Conservation (phyloP, 441 rosid species). For the Populus hybrid region DNA sequence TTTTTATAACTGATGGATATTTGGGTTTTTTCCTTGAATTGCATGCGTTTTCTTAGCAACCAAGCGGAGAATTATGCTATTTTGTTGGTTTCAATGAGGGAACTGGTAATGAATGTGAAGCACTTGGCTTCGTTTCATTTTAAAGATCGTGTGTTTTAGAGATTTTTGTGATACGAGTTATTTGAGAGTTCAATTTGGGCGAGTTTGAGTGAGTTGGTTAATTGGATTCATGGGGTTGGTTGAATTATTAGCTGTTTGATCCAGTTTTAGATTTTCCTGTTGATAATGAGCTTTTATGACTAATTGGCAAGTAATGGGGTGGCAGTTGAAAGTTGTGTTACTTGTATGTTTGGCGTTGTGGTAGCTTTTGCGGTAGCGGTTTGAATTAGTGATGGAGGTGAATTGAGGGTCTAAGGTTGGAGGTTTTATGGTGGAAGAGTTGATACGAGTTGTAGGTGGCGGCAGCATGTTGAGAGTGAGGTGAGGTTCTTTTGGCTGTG, state of each 20-base stretch:
- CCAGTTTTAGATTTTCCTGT: neutral
- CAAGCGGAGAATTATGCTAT: slow-evolving; percentile 4
- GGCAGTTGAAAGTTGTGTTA: neutral
- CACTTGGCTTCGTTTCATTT: neutral
- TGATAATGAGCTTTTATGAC: neutral
- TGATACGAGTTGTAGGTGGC: too few species aligned
- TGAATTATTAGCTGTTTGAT: neutral
- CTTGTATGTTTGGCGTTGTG: too few species aligned
- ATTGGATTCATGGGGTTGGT: neutral
- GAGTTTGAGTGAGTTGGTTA: neutral
- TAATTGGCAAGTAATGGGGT: neutral
- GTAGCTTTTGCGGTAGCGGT: too few species aligned
- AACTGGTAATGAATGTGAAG: slow-evolving; percentile 4
- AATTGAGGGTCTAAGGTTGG: too few species aligned
- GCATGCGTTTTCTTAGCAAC: neutral
- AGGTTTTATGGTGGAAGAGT: too few species aligned
- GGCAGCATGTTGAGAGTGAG: too few species aligned
- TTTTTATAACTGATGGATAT: neutral
- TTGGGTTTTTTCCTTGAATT: neutral
- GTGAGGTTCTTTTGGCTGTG: neutral
- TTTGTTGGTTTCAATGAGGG: neutral
- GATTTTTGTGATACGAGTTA: neutral
- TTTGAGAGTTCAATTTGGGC: neutral
- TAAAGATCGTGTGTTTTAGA: neutral
- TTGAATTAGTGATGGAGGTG: too few species aligned